A percentile compares a stretch with the other conserved stretches of the same genome.
These are phyloP conservation scores for Elsinoe perseae DNA, from an alignment of 2,329 filamentous ascomycete species.

Conservation along the genomic window DNA sequence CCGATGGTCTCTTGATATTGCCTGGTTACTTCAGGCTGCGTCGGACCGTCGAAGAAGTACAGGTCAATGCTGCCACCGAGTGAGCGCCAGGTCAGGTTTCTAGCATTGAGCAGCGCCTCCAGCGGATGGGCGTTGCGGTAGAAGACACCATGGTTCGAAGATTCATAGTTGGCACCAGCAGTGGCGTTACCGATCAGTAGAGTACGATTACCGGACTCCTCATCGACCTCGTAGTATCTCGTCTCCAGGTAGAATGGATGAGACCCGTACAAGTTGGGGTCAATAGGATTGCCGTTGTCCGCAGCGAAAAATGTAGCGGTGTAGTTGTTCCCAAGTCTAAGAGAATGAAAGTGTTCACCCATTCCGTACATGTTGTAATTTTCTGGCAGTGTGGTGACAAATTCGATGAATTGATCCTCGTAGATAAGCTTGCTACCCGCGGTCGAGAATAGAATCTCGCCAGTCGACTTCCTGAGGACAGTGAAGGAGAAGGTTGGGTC, in stretches of 20 bases:
- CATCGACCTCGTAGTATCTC: slow-evolving; percentile 57
- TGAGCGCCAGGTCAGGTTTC: slow-evolving; percentile 63
- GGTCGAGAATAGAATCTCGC: slow-evolving; percentile 62
- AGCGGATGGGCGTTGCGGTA: slow-evolving; percentile 61
- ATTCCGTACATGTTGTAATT: slow-evolving; percentile 71
- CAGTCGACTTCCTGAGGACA: slow-evolving; percentile 50
- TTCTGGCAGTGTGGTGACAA: slow-evolving; percentile 56
- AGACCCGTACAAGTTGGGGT: slow-evolving; percentile 63
- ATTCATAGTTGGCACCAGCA: slow-evolving; percentile 50
- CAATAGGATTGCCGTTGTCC: slow-evolving; percentile 58
- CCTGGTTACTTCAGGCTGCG: slow-evolving; percentile 58
- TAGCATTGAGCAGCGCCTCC: slow-evolving; percentile 58
- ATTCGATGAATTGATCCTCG: slow-evolving; percentile 72
- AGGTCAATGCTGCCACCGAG: slow-evolving; percentile 71
- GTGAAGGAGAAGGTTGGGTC: slow-evolving; percentile 51
- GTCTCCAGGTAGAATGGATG: slow-evolving; percentile 78
- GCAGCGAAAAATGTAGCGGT: slow-evolving; percentile 62
- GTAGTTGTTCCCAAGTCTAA: slow-evolving; percentile 64
- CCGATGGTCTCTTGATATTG: slow-evolving; percentile 61
- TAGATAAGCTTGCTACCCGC: slow-evolving; percentile 58
- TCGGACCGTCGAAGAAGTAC: slow-evolving; percentile 70
- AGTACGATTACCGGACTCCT: slow-evolving; percentile 40
- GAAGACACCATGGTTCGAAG: slow-evolving; percentile 69
- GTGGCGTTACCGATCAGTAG: slow-evolving; percentile 49
- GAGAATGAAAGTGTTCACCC: slow-evolving; percentile 63